Evolutionary conservation across 176 grass and related monocot species (phyloP).

Genomic region (Oryza rufipogon): DNA sequence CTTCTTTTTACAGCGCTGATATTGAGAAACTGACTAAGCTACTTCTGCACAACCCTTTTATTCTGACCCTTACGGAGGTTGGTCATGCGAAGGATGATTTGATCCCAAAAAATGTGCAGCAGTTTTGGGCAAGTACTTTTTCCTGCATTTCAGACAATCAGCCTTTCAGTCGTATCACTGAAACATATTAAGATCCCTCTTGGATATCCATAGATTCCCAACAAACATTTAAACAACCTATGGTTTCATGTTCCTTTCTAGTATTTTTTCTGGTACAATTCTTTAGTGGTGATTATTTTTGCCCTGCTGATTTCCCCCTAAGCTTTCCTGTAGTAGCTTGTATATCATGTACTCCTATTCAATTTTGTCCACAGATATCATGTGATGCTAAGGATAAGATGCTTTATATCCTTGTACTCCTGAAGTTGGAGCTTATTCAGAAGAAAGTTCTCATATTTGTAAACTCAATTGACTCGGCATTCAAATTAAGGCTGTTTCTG

Average conservation of each 20-base stretch:
- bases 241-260: conserved; percentile 20
- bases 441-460: conserved; percentile 98
- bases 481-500: conserved; percentile 82
- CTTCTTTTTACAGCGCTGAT: conserved; percentile 60
- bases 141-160: background rate
- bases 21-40: conserved; percentile 91
- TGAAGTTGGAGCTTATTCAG: conserved; percentile 91
- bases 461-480: conserved; percentile 94
- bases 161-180: conserved; percentile 26
- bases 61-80: conserved; percentile 83
- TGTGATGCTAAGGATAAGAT: conserved; percentile 81
- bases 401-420: conserved; percentile 71
- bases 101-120: conserved; percentile 82
- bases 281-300: conserved; percentile 27
- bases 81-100: conserved; percentile 68
- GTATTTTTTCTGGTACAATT: conserved; percentile 1
- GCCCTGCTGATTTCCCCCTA: background rate
- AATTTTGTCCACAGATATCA: conserved; percentile 65
- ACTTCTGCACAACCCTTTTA: conserved; percentile 87
- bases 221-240: background rate
- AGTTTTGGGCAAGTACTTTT: conserved; percentile 71
- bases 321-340: background rate
- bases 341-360: background rate
- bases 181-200: background rate
- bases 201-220: background rate